These are phyloP conservation scores for Phialophora expanda DNA, from an alignment of 2,329 filamentous ascomycete genomes.

Conservation along the genomic window DNA sequence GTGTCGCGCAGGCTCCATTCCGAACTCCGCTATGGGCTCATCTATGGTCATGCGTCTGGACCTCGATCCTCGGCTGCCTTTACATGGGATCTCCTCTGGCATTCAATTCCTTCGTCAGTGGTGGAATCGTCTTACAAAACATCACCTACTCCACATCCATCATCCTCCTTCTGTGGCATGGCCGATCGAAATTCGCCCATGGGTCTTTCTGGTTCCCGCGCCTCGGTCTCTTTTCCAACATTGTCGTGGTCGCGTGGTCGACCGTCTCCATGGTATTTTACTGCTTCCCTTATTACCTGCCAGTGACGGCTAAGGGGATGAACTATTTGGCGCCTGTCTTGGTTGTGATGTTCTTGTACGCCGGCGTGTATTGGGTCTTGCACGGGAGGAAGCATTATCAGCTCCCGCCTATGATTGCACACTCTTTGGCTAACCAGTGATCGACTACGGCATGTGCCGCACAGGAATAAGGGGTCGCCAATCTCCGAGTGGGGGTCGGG, in stretches of 20 bases:
- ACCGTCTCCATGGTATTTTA: conserved; percentile 54
- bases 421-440: conserved; percentile 2
- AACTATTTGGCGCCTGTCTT: conserved; percentile 55
- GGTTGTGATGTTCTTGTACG: conserved; percentile 19
- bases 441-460: not conserved
- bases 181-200: conserved; percentile 41
- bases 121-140: conserved; percentile 47
- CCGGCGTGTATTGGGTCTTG: conserved; percentile 12
- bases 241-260: conserved; percentile 53
- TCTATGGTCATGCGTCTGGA: conserved; percentile 12
- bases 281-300: conserved; percentile 51
- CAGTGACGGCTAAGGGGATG: conserved; percentile 52
- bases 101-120: conserved; percentile 46
- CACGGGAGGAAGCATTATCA: conserved; percentile 16
- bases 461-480: too few relatives aligned
- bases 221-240: conserved; percentile 48
- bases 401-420: conserved; percentile 10
- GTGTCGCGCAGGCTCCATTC: conserved; percentile 16
- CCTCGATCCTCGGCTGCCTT: conserved; percentile 40
- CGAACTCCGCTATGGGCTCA: conserved; percentile 21
- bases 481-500: too few relatives aligned
- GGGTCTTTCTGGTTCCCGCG: conserved; percentile 43
- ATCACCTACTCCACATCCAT: conserved; percentile 39
- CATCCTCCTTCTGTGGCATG: conserved; percentile 55
- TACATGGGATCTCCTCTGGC: conserved; percentile 48